Percentiles rank a stretch among this genome's conserved stretches.
Evolutionary conservation across 306 rosid genomes (phyloP).

Genomic region (Fragaria vesca): DNA sequence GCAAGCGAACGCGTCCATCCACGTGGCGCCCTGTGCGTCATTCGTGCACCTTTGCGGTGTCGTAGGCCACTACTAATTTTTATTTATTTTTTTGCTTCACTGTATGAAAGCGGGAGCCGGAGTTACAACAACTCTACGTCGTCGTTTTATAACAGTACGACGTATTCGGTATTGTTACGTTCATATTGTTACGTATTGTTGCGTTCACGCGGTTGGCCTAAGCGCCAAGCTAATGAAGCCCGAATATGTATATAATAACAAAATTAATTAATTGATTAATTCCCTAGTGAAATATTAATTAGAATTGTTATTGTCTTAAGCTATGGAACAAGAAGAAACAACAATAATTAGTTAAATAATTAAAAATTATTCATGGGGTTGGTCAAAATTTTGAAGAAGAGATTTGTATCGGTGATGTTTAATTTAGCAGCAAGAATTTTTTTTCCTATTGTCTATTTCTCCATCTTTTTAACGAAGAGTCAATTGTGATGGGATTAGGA

Average conservation of each 20-base stretch:
- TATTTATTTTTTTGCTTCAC: not conserved
- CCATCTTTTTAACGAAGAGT: not conserved
- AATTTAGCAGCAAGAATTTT: not conserved
- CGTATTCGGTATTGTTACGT: slow-evolving; percentile 13
- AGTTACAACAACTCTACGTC: slow-evolving; percentile 21
- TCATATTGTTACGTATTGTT: not conserved
- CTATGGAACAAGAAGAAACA: not conserved
- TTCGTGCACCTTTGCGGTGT: not conserved
- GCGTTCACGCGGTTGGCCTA: slow-evolving; percentile 36
- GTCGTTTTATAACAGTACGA: slow-evolving; percentile 16
- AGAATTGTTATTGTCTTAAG: not conserved
- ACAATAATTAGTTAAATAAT: not conserved
- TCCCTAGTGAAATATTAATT: not conserved
- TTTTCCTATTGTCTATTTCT: not conserved
- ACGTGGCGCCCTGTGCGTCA: slow-evolving; percentile 6
- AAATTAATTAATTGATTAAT: not conserved
- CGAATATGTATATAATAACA: not conserved
- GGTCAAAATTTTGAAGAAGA: not conserved
- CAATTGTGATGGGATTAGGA: not conserved
- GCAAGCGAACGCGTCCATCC: not conserved
- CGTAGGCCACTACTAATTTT: not conserved
- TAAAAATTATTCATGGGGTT: not conserved
- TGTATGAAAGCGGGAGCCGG: not conserved
- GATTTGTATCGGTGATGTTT: not conserved
- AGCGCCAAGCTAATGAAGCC: slow-evolving; percentile 2